Evolutionary conservation across 2,329 filamentous ascomycete genomes (phyloP), one percentile per base, ranked within the genome.

Genomic region (Xenoacremonium recifei): DNA sequence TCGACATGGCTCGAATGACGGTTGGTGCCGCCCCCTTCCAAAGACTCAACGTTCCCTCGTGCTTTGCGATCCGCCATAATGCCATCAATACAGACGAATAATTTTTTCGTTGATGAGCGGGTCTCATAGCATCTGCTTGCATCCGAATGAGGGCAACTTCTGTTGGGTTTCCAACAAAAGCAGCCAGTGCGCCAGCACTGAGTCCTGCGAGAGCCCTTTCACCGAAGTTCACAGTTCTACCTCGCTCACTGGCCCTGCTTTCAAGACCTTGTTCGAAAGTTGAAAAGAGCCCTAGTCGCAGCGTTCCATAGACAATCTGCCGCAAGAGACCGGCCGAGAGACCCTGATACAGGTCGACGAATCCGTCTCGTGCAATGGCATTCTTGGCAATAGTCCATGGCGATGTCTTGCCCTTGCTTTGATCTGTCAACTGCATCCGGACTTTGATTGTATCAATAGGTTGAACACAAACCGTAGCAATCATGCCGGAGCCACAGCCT

Each of bases 391-490:
- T 70, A 17, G 72, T 72, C 6, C 85, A 55, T 1, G 82, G 79
- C 2, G 79, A 80, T 6, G 25, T 17, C 1, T 81, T 80, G 44
- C 77, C 77, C 4, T 79, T 77, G 6, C 79, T 80, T 53, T 85
- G 80, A 40, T 82, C 82, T 3, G 81, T 82, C 32, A 87, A 71
- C 59, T 87, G 84, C 48, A 87, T 71, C 34, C 84, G 81, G 47
- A 87, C 84, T 61, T 87, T 87, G 62, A 87, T 76, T 80, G 86
- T 87, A 62, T 87, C 84, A 53, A 86, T 76, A 40, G 82, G 82
- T 55, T 86, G 82, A 50, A 86, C 82, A 45, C 80, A 76, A 2
- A 67, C 73, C 3, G 82, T 85, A 16, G 82, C 82, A 16, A 79
- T 78, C 80, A 86, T 85, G 47, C 82, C 82, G 16, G 82, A 79